Conservation (phyloP, 768 basidiomycete genomes). For the Lenzites betulinus region DNA sequence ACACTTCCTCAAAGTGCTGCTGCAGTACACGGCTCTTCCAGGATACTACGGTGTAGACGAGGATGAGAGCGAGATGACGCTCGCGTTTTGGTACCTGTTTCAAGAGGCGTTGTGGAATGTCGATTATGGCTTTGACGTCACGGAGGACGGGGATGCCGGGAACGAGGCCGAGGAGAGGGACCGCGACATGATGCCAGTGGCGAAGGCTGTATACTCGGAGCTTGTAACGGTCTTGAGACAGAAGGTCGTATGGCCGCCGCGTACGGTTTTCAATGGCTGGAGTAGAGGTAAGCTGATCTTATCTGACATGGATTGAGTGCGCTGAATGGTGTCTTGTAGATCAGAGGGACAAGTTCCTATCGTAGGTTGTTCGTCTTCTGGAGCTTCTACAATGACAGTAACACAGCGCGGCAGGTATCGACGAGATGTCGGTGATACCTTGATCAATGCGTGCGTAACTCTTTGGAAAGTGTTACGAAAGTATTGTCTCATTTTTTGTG, state of each 20-base stretch:
- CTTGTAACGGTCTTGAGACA: slow-evolving; percentile 68
- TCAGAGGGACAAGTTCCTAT: slow-evolving; percentile 76
- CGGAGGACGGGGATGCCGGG: slow-evolving; percentile 19
- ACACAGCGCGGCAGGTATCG: slow-evolving; percentile 57
- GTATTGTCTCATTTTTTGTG: neutral
- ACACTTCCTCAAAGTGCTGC: slow-evolving; percentile 65
- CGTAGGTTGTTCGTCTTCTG: slow-evolving; percentile 51
- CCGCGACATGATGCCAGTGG: slow-evolving; percentile 50
- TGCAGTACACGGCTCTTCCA: slow-evolving; percentile 72
- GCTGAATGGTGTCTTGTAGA: slow-evolving; percentile 45
- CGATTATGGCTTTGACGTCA: slow-evolving; percentile 48
- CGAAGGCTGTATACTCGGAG: slow-evolving; percentile 78
- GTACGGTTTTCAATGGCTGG: slow-evolving; percentile 51
- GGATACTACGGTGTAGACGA: slow-evolving; percentile 84
- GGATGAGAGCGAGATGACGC: slow-evolving; percentile 83
- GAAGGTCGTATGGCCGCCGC: slow-evolving; percentile 75
- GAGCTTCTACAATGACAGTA: neutral
- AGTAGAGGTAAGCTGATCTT: slow-evolving; percentile 56
- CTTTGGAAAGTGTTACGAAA: too few relatives aligned
- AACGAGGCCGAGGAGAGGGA: slow-evolving; percentile 26
- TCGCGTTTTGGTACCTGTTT: slow-evolving; percentile 88
- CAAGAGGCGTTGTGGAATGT: slow-evolving; percentile 84
- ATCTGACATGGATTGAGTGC: neutral
- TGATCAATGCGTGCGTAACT: slow-evolving; percentile 77
- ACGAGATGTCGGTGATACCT: slow-evolving; percentile 82